Percentiles rank a stretch among this genome's conserved stretches.
Evolutionary conservation across 2,329 filamentous ascomycete species (phyloP).

Genomic region (Thermothelomyces thermophilus): DNA sequence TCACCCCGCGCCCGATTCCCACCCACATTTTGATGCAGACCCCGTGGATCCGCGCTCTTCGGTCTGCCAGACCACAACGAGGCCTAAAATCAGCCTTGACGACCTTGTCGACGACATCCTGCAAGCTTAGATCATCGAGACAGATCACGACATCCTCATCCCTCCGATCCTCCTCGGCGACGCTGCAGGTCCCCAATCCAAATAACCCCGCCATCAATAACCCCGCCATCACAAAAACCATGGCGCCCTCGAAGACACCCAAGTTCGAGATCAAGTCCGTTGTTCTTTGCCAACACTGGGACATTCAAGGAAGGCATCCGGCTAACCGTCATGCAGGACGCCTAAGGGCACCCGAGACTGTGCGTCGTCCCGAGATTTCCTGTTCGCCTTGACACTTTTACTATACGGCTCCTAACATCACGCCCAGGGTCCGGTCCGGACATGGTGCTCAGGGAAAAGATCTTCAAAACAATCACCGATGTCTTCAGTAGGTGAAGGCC

Average conservation of each 20-base stretch:
- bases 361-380: conserved; percentile 4
- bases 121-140: conserved; percentile 1
- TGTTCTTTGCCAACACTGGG: neutral
- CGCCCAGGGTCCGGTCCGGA: conserved; percentile 51
- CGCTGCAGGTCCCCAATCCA: conserved; percentile 5
- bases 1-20: conserved; percentile 19
- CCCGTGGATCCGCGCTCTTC: conserved; percentile 19
- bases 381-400: neutral
- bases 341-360: conserved; percentile 71
- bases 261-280: conserved; percentile 23
- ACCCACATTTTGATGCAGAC: conserved; percentile 21
- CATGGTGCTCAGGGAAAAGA: conserved; percentile 47
- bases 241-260: conserved; percentile 18
- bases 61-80: conserved; percentile 22
- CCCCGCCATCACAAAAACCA: conserved; percentile 9
- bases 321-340: conserved; percentile 53
- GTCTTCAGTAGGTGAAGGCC: conserved; percentile 22
- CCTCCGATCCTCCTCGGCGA: conserved; percentile 3
- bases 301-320: neutral
- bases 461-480: conserved; percentile 23
- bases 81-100: conserved; percentile 9
- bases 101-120: conserved; percentile 1
- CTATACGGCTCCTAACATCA: neutral
- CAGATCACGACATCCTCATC: conserved; percentile 2
- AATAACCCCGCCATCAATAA: conserved; percentile 10